A percentile compares a stretch with the other conserved stretches of the same genome.
Conservation (phyloP, 805 yeast genomes). For the Lachancea cidri region DNA sequence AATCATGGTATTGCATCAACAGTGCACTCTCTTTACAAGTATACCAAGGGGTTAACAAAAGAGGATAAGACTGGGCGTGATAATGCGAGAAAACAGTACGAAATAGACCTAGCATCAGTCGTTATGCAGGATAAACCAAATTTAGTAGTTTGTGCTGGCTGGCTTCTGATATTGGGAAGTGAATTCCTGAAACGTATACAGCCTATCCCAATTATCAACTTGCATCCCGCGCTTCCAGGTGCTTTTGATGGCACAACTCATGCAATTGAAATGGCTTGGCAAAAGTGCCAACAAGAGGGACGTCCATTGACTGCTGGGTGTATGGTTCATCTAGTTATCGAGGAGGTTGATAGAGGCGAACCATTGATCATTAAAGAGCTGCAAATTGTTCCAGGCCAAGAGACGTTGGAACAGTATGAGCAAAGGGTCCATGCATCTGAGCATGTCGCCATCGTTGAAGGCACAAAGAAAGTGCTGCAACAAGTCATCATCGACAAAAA, state of each 20-base stretch:
- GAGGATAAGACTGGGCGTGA: slow-evolving; percentile 55
- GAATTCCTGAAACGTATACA: slow-evolving; percentile 64
- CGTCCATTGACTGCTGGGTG: slow-evolving; percentile 81
- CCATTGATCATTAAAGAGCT: slow-evolving; percentile 82
- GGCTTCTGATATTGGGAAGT: slow-evolving; percentile 91
- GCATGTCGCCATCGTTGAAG: slow-evolving; percentile 91
- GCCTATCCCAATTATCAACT: slow-evolving; percentile 74
- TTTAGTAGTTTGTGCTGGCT: slow-evolving; percentile 94
- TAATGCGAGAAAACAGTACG: slow-evolving; percentile 63
- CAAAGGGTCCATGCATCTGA: slow-evolving; percentile 76
- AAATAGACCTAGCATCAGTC: slow-evolving; percentile 67
- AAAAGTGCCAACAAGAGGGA: slow-evolving; percentile 69
- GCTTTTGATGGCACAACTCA: slow-evolving; percentile 90
- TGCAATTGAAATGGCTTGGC: slow-evolving; percentile 95
- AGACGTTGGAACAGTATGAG: slow-evolving; percentile 75
- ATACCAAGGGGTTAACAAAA: slow-evolving; percentile 71
- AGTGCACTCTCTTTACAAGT: slow-evolving; percentile 64
- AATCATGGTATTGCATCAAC: slow-evolving; percentile 64
- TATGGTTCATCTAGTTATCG: slow-evolving; percentile 95
- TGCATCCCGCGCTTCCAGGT: slow-evolving; percentile 97
- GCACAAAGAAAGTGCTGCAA: slow-evolving; percentile 58
- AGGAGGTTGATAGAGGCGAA: slow-evolving; percentile 90
- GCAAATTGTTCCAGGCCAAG: slow-evolving; percentile 57
- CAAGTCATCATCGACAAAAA: slow-evolving; percentile 1
- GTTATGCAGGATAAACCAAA: slow-evolving; percentile 67